These are phyloP conservation scores for Cavenderia fasciculata DNA, from an alignment of 78 protist species.

Conservation along the genomic window DNA sequence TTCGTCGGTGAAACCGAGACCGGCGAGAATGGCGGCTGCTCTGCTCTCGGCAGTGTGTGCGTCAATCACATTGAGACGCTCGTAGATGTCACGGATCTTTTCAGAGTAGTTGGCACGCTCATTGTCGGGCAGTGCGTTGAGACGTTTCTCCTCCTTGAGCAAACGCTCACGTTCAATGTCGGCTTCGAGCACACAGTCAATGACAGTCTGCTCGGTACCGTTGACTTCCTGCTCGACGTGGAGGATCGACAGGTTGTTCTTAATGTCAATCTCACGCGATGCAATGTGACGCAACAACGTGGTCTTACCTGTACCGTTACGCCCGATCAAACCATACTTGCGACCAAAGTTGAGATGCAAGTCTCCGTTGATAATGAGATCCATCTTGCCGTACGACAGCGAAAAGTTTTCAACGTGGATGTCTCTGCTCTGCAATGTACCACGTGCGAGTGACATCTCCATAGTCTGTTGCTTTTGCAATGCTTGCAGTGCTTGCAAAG, in stretches of 20 bases:
- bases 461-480: conserved; percentile 57
- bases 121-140: conserved; percentile 58
- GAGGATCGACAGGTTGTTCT: conserved; percentile 79
- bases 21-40: conserved; percentile 86
- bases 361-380: conserved; percentile 62
- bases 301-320: conserved; percentile 96
- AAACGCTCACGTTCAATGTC: conserved; percentile 89
- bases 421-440: conserved; percentile 55
- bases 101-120: conserved; percentile 36
- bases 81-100: conserved; percentile 58
- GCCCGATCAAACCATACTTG: conserved; percentile 94
- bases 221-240: conserved; percentile 94
- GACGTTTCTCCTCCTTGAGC: conserved; percentile 81
- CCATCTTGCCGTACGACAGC: conserved; percentile 75
- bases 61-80: conserved; percentile 84
- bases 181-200: conserved; percentile 88
- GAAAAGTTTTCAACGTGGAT: conserved; percentile 72
- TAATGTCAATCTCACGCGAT: conserved; percentile 77
- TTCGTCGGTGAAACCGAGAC: conserved; percentile 91
- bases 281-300: conserved; percentile 92
- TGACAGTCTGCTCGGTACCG: conserved; percentile 83
- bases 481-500: conserved; percentile 39
- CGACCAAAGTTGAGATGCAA: conserved; percentile 64
- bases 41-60: conserved; percentile 85
- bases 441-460: conserved; percentile 24